These are phyloP conservation scores for Persicaria maculosa DNA, from an alignment of 148 eudicot species.

Conservation along the genomic window DNA sequence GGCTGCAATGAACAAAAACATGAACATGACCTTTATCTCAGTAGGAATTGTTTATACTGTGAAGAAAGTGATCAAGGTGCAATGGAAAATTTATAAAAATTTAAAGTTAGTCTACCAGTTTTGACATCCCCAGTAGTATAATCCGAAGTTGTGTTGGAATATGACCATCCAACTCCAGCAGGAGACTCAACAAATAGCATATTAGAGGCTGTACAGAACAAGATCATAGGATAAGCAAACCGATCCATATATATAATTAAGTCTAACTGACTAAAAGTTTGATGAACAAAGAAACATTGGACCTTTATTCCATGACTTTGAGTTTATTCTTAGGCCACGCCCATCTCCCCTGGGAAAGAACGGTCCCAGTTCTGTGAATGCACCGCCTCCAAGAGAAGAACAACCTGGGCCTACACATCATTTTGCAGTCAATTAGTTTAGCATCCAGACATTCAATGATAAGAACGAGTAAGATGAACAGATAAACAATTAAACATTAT, in stretches of 20 bases:
- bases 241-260: neutral
- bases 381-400: constrained; percentile 96
- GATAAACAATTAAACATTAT: too few relatives aligned
- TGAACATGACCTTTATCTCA: neutral
- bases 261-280: neutral
- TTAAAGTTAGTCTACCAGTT: constrained; percentile 11
- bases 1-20: constrained; percentile 42
- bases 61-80: neutral
- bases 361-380: constrained; percentile 91
- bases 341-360: constrained; percentile 90
- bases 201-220: constrained; percentile 58
- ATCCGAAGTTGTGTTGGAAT: constrained; percentile 79
- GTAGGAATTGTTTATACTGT: neutral
- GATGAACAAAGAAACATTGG: neutral
- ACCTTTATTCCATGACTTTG: constrained; percentile 94
- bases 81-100: neutral
- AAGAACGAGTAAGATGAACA: too few relatives aligned
- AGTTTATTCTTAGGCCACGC: constrained; percentile 56
- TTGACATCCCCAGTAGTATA: constrained; percentile 68
- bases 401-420: constrained; percentile 79
- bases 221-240: neutral
- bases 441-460: too few relatives aligned
- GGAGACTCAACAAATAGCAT: constrained; percentile 94
- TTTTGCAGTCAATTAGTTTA: neutral
- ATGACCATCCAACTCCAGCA: constrained; percentile 99